A percentile compares a stretch with the other conserved stretches of the same genome.
phyloP scores from a whole-genome alignment of 495 filamentous ascomycete species.

The Hypoxylon trugodes region DNA sequence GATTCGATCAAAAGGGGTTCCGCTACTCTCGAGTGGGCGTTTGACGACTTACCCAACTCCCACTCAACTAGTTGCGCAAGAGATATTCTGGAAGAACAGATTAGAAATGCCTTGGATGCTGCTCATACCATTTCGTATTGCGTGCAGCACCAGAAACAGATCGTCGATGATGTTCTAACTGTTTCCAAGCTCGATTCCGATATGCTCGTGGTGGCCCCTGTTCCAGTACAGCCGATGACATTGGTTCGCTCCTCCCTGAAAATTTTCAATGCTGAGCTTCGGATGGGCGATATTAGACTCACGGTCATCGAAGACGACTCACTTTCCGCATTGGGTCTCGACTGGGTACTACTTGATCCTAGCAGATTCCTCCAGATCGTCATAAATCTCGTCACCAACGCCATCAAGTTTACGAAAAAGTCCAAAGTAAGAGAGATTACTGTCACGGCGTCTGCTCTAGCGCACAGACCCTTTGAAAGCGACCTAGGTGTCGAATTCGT shows the following conservation, averaged over 20 bases:
- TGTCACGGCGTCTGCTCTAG: constrained; percentile 65
- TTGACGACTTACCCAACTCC: neutral
- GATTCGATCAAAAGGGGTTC: constrained; percentile 54
- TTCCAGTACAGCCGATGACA: constrained; percentile 68
- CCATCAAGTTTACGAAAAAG: constrained; percentile 77
- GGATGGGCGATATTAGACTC: constrained; percentile 70
- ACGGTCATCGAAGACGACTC: constrained; percentile 67
- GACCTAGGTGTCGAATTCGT: constrained; percentile 54
- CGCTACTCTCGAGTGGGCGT: constrained; percentile 16
- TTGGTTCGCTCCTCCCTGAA: constrained; percentile 69
- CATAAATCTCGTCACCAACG: constrained; percentile 75
- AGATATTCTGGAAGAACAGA: constrained; percentile 37
- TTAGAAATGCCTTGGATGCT: constrained; percentile 68
- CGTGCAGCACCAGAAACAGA: constrained; percentile 79
- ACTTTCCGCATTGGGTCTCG: constrained; percentile 61
- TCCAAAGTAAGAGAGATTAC: constrained; percentile 59
- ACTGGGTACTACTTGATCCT: constrained; percentile 76
- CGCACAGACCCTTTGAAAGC: constrained; percentile 53
- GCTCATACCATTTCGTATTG: constrained; percentile 80
- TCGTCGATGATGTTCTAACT: constrained; percentile 81
- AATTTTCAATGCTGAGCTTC: constrained; percentile 77
- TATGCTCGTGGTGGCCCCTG: constrained; percentile 72
- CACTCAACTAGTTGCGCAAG: neutral
- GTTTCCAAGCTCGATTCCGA: constrained; percentile 81
- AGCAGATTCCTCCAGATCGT: constrained; percentile 75